Conservation (phyloP, 768 basidiomycete species). For the Lactarius hengduanensis region DNA sequence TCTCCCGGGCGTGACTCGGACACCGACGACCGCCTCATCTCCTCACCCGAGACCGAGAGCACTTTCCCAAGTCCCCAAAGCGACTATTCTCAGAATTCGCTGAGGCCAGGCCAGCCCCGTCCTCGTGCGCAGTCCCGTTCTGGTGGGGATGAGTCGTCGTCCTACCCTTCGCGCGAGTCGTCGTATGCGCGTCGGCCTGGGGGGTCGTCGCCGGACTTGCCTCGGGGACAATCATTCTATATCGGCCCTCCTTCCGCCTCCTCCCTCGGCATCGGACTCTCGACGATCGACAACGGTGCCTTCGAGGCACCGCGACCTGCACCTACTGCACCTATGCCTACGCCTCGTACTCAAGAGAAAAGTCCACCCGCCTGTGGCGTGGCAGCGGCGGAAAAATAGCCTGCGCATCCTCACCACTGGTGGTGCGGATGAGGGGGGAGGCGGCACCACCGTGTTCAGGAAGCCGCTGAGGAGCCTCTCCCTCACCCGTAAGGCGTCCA, state of each 20-base stretch:
- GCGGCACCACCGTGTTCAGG: background rate
- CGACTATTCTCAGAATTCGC: background rate
- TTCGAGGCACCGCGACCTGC: conserved; percentile 25
- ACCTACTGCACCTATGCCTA: conserved; percentile 1
- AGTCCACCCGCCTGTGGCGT: background rate
- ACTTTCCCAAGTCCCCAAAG: background rate
- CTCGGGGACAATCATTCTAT: background rate
- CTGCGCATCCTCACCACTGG: background rate
- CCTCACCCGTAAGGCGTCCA: background rate
- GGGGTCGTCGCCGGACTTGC: conserved; percentile 9
- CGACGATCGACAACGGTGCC: conserved; percentile 17
- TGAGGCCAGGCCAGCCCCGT: background rate
- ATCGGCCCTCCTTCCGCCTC: background rate
- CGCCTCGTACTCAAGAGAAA: background rate
- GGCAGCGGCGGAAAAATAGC: background rate
- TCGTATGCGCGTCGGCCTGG: background rate
- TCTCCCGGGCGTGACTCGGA: background rate
- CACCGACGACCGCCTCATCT: background rate
- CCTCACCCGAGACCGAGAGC: background rate
- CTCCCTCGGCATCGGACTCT: conserved; percentile 10
- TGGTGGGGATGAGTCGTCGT: conserved; percentile 3
- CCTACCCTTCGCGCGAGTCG: background rate
- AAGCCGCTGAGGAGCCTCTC: background rate
- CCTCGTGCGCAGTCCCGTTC: background rate
- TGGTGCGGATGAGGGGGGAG: background rate